Evolutionary conservation across 2,329 filamentous ascomycete genomes (phyloP), one percentile per base, ranked within the genome.

Genomic region (Graphium sp.): DNA sequence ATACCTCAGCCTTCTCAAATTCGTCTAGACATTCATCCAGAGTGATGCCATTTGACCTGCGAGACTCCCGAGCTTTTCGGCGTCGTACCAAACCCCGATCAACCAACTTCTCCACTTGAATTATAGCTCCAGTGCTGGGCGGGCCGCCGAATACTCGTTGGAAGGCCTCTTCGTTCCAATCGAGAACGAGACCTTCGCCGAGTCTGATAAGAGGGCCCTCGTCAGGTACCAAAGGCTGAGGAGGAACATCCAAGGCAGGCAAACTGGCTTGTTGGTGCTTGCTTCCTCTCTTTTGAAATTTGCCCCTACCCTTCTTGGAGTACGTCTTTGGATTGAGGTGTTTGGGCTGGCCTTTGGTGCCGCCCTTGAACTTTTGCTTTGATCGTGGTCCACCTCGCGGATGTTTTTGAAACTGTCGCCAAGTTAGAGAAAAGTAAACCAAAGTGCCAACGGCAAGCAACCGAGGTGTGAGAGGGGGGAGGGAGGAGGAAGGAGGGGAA

Each of bases 11-110:
- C 47, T 87, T 87, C 45, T 89, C 82, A 40, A 93, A 95, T 50
- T 95, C 89, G 34, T 85, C 78, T 31, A 98, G 67, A 46, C 89
- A 98, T 41, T 94, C 84, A 14, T 89, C 78, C 5, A 98, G 62
- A 1, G 74, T 75, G 38, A 94, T 75, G 17, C 89, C 89, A 30
- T 73, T 43, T 13, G 49, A 51, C 8, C 48, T 45, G 10, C 54
- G 53, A 17, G 46, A 63, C 49, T 76, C 66, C 6, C 83, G 76
- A 33, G 57, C 58, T 27, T 60, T 58, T 21, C 85, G 76, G 30
- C 60, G 62, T 32, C 66, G 62, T 39, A 68, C 58, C 6, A 94
- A 60, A 18, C 73, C 74, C 2, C 72, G 55, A 46, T 82, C 69
- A 33, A 69, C 58, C 20, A 69, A 49, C 17, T 54, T 62, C 22